Base-by-base conservation (phyloP, 1,284 basidiomycete species). In the Cryptococcus amylolentus region DNA sequence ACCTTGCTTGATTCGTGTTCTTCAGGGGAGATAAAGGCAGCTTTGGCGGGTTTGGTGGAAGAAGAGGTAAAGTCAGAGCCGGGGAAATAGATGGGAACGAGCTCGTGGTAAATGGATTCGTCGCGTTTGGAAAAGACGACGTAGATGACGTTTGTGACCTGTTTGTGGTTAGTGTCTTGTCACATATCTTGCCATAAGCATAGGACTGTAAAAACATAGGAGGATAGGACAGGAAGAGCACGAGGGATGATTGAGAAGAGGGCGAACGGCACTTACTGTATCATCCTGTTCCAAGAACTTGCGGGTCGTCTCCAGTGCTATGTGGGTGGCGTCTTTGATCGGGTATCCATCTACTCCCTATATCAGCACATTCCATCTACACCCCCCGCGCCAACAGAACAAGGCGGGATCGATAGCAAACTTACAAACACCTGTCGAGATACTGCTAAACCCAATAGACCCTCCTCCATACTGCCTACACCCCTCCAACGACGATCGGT, bases 401-500 rank as follows among this genome's bases (percentile, higher is more conserved):
- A n/a, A 20, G 18, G 35, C 23, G 23, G 23, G 23, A 23, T 23
- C 23, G 23, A 16, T 18, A 44, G 28, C 18, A 12, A 2, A 74
- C 76, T 68, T 58, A 76, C 75, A 78, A 38, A 75, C 63, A n/a
- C 64, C 66, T 38, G 65, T 68, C 59, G 63, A 69, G 47, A 68
- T 63, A 61, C 64, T 64, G 13, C 67, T 67, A 51, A 64, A 73
- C 50, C 90, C 91, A 43, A 92, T 82, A 61, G 84, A 83, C 62
- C 82, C 84, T 40, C 87, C 76, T 18, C 80, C 80, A 56, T 87
- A 82, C 50, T 85, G 77, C 2, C 81, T 76, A 0, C 87, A 87
- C 23, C 87, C 58, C 23, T 86, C 79, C 48, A 94, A 76, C 59
- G 86, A 86, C 5, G 75, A 82, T 52, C 71, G 74, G 70, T 95